Evolutionary conservation across 2,329 filamentous ascomycete genomes (phyloP).

Genomic region (Colletotrichum plurivorum): DNA sequence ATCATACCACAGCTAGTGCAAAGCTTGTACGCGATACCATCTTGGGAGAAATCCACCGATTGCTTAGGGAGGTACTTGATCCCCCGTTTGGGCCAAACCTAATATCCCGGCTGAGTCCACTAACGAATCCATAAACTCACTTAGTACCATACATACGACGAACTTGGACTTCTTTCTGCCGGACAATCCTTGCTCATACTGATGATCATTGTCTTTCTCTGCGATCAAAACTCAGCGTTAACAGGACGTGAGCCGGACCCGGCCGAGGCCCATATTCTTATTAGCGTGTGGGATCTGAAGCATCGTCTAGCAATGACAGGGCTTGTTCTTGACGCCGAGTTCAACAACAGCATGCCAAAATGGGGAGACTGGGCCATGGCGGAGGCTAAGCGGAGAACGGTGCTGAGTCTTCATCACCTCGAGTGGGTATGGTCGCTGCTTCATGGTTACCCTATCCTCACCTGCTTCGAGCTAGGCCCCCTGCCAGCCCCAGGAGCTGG

Average conservation of each 20-base stretch:
- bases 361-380: slow-evolving; percentile 41
- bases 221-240: not conserved
- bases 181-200: slow-evolving; percentile 35
- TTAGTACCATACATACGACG: slow-evolving; percentile 22
- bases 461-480: slow-evolving; percentile 42
- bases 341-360: slow-evolving; percentile 18
- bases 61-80: slow-evolving; percentile 25
- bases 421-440: slow-evolving; percentile 42
- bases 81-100: too few species aligned
- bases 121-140: not conserved
- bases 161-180: slow-evolving; percentile 26
- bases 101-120: not conserved
- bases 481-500: slow-evolving; percentile 39
- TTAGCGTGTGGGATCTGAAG: slow-evolving; percentile 41
- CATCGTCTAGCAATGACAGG: slow-evolving; percentile 33
- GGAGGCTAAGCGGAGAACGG: slow-evolving; percentile 40
- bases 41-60: slow-evolving; percentile 27
- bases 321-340: slow-evolving; percentile 36
- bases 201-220: slow-evolving; percentile 31
- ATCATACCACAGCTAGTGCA: slow-evolving; percentile 5
- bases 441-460: slow-evolving; percentile 39
- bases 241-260: not conserved
- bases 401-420: slow-evolving; percentile 40
- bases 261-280: slow-evolving; percentile 24
- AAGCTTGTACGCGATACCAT: slow-evolving; percentile 25